Evolutionary conservation across 1,284 basidiomycete genomes (phyloP), one percentile per base, ranked within the genome.

Genomic region (Cryptococcus sp.): DNA sequence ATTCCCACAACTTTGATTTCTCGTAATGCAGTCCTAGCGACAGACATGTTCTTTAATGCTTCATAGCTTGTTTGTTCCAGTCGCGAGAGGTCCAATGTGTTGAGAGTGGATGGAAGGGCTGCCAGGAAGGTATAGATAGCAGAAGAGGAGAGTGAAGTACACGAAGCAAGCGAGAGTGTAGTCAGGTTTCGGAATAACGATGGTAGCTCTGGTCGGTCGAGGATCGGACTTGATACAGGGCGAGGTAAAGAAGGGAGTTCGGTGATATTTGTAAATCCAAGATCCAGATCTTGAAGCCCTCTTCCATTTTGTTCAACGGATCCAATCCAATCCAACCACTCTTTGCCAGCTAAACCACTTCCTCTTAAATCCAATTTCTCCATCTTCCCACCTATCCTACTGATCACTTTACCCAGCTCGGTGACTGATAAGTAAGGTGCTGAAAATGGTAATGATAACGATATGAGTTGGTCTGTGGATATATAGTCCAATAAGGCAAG

Each of bases 1-100:
- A 70, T 69, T 2, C 68, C 70, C 0, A 66, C 59, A 7, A 72
- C 45, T 24, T 61, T 63, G 49, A 72, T 59, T 24, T 63, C 56
- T n/a, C 48, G 49, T 18, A 72, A 46, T 5, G 39, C 24, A 1
- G 61, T 63, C n/a, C 31, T 14, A 1, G 57, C 52, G 9, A 66
- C 67, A 14, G 50, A 46, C 34, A 70, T 44, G 25, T 42, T 46
- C 47, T 48, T 48, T 31, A 71, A 48, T 7, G 56, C 57, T 7
- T 46, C 25, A 41, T 63, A 57, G 2, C 61, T 31, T 18, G 67
- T 48, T 46, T 64, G 56, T 19, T 61, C 60, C 13, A 71, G 50
- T 14, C 61, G 45, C 16, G 61, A 58, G 2, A 71, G 46, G 42
- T 71, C 62, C 13, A 71, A 54, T 0, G 39, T 25, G 25, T 51